Evolutionary conservation across 306 rosid species (phyloP).

Genomic region (Pyrus betulifolia): DNA sequence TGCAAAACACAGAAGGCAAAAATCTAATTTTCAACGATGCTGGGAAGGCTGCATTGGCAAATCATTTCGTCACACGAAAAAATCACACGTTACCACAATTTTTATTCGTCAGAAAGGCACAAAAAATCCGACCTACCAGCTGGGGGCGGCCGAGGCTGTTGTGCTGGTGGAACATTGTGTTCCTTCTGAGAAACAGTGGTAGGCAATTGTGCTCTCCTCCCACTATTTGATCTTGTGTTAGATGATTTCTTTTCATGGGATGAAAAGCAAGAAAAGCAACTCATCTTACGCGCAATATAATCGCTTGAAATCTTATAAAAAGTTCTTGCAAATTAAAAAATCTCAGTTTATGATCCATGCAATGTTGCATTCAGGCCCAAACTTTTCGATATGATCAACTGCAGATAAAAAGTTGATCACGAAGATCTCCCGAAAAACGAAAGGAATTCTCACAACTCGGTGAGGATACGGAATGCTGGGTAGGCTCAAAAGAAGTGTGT

Average conservation of each 20-base stretch:
- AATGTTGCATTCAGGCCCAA: not conserved
- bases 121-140: constrained; percentile 25
- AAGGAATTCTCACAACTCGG: not conserved
- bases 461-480: not conserved
- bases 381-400: not conserved
- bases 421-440: not conserved
- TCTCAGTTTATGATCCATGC: not conserved
- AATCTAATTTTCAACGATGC: not conserved
- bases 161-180: constrained; percentile 8
- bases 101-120: not conserved
- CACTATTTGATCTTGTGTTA: constrained; percentile 23
- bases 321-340: not conserved
- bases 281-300: constrained; percentile 32
- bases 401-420: not conserved
- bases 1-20: not conserved
- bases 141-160: not conserved
- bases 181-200: constrained; percentile 24
- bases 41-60: not conserved
- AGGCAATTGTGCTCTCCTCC: constrained; percentile 14
- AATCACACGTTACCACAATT: not conserved
- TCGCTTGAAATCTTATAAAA: not conserved
- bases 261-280: constrained; percentile 79
- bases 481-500: not conserved
- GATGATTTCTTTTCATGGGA: constrained; percentile 42
- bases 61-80: not conserved